Evolutionary conservation across 2,329 filamentous ascomycete species (phyloP), one percentile per base, ranked within the genome.

Genomic region (Phaeophleospora eucalypticola): DNA sequence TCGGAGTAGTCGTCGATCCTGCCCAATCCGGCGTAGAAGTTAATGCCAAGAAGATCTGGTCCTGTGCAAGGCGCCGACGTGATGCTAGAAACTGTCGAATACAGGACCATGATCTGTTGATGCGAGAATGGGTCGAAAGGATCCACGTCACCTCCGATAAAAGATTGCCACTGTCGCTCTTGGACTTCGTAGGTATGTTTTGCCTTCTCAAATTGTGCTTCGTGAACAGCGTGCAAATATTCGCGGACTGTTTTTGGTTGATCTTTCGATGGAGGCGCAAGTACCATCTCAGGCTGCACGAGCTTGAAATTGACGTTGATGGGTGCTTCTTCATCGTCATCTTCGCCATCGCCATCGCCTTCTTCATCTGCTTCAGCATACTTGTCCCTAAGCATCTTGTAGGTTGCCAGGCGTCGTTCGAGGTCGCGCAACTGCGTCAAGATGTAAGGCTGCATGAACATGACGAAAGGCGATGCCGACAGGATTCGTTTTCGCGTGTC

Each of bases 141-240:
- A 61, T 94, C 86, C 24, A 86, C 74, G 57, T 93, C 94, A 12
- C 88, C 89, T 41, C 91, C 83, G 17, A 96, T 84, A 60, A 95
- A 95, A 20, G 88, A 87, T 64, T 98, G 93, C 93, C 93, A 98
- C 58, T 96, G 90, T 21, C 88, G 82, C 46, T 89, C 95, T 64
- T 97, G 91, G 0, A 89, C 96, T 65, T 89, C 82, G 64, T 97
- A 98, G 58, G 90, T 89, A 68, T 96, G 88, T 27, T 94, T 71
- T 1, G 91, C 90, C 68, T 93, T 95, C 65, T 98, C 90, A 59
- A 97, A 96, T 66, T 98, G 93, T 2, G 90, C 90, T 64, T 96
- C 89, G 66, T 97, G 90, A 10, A 96, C 90, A 17, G 93, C 93
- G 64, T 93, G 89, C 4, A 98, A 72, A 40, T 97, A 89, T 59